Conservation (phyloP, 1,139 yeast species). For the Trichomonascaceae sp. region DNA sequence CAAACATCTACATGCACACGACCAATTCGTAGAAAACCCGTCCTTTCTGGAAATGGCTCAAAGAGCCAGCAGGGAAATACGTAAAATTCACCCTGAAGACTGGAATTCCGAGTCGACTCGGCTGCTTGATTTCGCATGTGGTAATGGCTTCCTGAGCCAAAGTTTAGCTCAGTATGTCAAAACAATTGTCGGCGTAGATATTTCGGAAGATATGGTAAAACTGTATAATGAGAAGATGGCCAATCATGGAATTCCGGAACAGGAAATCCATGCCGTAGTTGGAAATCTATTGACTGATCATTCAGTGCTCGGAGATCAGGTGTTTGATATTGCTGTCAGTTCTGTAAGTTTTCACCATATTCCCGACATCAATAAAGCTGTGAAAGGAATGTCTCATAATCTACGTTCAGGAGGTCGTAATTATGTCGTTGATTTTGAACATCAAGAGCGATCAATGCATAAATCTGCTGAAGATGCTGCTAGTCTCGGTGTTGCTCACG, state of each 20-base stretch:
- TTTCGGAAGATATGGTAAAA: constrained; percentile 26
- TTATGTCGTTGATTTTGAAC: constrained; percentile 23
- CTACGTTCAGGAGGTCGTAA: constrained; percentile 24
- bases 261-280: constrained; percentile 21
- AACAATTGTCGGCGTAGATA: constrained; percentile 28
- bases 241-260: constrained; percentile 22
- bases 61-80: background rate
- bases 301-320: constrained; percentile 6
- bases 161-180: constrained; percentile 23
- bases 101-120: constrained; percentile 21
- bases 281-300: constrained; percentile 17
- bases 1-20: background rate
- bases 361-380: constrained; percentile 21
- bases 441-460: constrained; percentile 13
- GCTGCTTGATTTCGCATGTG: constrained; percentile 31
- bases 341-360: constrained; percentile 30
- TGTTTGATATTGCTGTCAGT: constrained; percentile 26
- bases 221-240: constrained; percentile 21
- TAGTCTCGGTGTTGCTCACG: constrained; percentile 19
- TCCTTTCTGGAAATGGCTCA: background rate
- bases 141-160: constrained; percentile 26
- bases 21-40: background rate
- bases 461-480: constrained; percentile 16
- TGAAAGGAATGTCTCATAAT: constrained; percentile 16
- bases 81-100: constrained; percentile 7